phyloP scores from a whole-genome alignment of 2,329 filamentous ascomycete species.

The Colletotrichum eleusines region DNA sequence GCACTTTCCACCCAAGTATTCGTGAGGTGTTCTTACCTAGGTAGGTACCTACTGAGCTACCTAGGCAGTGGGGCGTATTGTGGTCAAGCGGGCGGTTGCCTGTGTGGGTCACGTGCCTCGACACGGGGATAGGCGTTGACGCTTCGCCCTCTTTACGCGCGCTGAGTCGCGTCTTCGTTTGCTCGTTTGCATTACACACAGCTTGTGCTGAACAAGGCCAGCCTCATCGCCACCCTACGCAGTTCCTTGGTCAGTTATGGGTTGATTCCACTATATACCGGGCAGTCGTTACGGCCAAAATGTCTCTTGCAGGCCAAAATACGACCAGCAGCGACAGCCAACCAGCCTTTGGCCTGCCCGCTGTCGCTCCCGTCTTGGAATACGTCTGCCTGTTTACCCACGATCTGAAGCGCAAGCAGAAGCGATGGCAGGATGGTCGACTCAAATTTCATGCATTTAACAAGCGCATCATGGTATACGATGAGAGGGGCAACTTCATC shows the following conservation, averaged over 20 bases:
- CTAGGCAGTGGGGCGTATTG: not conserved
- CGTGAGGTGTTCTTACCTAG: too few relatives aligned
- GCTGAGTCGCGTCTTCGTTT: conserved; percentile 6
- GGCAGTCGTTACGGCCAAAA: conserved; percentile 7
- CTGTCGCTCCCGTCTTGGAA: conserved; percentile 81
- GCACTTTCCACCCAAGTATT: not conserved
- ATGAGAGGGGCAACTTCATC: conserved; percentile 82
- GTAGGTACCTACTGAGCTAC: too few relatives aligned
- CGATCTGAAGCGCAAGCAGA: conserved; percentile 87
- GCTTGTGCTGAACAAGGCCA: not conserved
- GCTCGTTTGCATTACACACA: not conserved
- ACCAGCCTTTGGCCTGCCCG: conserved; percentile 54
- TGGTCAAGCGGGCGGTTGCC: not conserved
- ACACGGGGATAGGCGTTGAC: conserved; percentile 20
- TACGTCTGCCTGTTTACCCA: conserved; percentile 89
- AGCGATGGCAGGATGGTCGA: conserved; percentile 93
- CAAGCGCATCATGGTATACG: conserved; percentile 89
- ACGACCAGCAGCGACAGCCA: conserved; percentile 1
- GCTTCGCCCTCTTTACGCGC: not conserved
- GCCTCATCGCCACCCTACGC: not conserved
- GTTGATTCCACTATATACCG: not conserved
- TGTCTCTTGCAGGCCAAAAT: conserved; percentile 11
- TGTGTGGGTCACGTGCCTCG: fast-evolving
- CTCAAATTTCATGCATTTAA: conserved; percentile 93
- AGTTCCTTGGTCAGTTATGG: conserved; percentile 1